A percentile compares a stretch with the other conserved stretches of the same genome.
phyloP scores from a whole-genome alignment of 305 asterid species.

The Solanum hybrid region DNA sequence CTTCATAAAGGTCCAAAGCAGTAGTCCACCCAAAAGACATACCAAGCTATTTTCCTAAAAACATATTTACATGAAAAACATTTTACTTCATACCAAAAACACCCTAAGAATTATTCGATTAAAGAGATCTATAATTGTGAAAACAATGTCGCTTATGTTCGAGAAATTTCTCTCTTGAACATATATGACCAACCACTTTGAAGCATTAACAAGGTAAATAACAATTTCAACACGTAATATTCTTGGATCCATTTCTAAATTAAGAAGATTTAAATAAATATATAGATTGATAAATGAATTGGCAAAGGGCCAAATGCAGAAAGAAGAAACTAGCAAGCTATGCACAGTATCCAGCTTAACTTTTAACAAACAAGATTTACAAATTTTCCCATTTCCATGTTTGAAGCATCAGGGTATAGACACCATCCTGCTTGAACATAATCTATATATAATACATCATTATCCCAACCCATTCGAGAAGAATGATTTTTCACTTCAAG shows the following conservation, averaged over 20 bases:
- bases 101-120: neutral
- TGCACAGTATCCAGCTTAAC: neutral
- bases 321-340: neutral
- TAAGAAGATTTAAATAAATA: neutral
- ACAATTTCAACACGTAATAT: neutral
- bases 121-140: neutral
- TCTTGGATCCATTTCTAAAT: neutral
- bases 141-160: neutral
- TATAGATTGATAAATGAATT: neutral
- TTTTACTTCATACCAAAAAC: neutral
- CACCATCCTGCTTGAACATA: neutral
- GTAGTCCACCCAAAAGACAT: neutral
- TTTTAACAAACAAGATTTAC: slow-evolving; percentile 2
- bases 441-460: neutral
- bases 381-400: neutral
- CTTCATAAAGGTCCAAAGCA: neutral
- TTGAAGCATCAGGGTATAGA: neutral
- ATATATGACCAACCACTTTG: neutral
- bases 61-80: neutral
- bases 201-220: neutral
- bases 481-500: neutral
- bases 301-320: neutral
- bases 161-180: neutral
- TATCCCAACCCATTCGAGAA: neutral
- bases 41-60: neutral